Base-by-base conservation (phyloP, 495 filamentous ascomycete genomes). In the Rhypophila decipiens region DNA sequence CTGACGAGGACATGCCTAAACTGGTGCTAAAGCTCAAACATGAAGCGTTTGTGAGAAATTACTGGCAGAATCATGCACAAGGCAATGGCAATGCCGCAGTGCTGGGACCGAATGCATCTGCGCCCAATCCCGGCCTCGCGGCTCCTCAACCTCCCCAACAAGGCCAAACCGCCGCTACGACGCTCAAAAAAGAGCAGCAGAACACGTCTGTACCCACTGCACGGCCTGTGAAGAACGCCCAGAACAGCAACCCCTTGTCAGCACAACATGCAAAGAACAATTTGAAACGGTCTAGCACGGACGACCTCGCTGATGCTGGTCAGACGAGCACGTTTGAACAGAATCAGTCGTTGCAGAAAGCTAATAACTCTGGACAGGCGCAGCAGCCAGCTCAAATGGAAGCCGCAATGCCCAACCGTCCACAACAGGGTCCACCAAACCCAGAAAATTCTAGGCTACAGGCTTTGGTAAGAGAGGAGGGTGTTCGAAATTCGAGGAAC, bases 291-390 rank as follows among this genome's bases (percentile, higher is more conserved):
- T 18, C 35, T 2, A 39, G 17, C 22, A 10, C 44, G 17, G 44
- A 47, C 34, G 44, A 39, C n/a, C 12, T 39, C 9, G 22, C n/a
- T 12, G 44, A 47, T 18, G 23, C 35, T 29, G 10, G 18, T 21
- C 43, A 46, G 23, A 5, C n/a, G 5, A 39, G 37, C 9, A 37
- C n/a, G 7, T 51, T 70, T 44, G 51, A 66, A 46, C 56, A 71
- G 48, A 46, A 53, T 20, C 40, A 55, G 40, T 20, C 38, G 2
- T 47, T 57, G 4, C 60, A 63, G 21, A 74, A 69, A 7, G 56
- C 65, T 3, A 71, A 82, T 29, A 78, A 84, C 55, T 41, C 84
- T 39, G 68, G 72, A 27, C 61, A 58, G 4, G 65, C 83, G 3
- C 73, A 80, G 50, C 78, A 45, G 13, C 8, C 20, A 24, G 31